phyloP scores from a whole-genome alignment of 2,329 filamentous ascomycete species.

The Taxawa tesnikishii region DNA sequence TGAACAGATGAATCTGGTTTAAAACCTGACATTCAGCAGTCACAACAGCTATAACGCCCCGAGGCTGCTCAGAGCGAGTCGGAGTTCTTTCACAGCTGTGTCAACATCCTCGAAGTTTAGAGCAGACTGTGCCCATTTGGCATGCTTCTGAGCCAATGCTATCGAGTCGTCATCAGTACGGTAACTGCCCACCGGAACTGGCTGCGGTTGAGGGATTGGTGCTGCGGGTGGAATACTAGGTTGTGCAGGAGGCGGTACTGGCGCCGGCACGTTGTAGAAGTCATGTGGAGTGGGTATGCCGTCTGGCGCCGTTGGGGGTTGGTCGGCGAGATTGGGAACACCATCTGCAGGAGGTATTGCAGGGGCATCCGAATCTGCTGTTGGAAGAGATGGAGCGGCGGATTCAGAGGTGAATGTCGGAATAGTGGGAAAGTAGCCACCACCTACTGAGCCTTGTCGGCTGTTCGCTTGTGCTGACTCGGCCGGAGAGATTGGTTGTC shows the following conservation, averaged over 20 bases:
- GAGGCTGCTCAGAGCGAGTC: constrained; percentile 57
- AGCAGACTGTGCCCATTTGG: constrained; percentile 92
- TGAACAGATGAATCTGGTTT: too few species aligned
- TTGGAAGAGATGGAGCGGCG: constrained; percentile 21
- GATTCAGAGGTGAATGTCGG: constrained; percentile 31
- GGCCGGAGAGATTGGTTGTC: constrained; percentile 39
- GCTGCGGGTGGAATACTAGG: constrained; percentile 20
- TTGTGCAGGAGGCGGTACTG: constrained; percentile 5
- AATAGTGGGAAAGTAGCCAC: constrained; percentile 46
- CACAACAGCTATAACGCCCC: constrained; percentile 41
- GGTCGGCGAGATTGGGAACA: constrained; percentile 2
- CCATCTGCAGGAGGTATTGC: constrained; percentile 2
- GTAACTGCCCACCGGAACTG: constrained; percentile 30
- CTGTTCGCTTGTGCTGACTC: constrained; percentile 23
- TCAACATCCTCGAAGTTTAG: constrained; percentile 91
- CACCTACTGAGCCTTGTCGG: constrained; percentile 38
- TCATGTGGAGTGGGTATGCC: constrained; percentile 7
- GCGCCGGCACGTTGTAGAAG: constrained; percentile 10
- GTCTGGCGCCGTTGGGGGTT: constrained; percentile 9
- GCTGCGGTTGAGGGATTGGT: constrained; percentile 16
- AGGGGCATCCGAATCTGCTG: constrained; percentile 16
- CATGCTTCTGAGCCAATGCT: constrained; percentile 79
- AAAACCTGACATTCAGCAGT: too few species aligned
- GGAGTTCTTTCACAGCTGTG: constrained; percentile 77
- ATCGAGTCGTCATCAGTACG: constrained; percentile 58